Percentiles rank a stretch among this genome's conserved stretches.
phyloP scores from a whole-genome alignment of 1,284 basidiomycete species.

The Tetrapyrgos nigripes region DNA sequence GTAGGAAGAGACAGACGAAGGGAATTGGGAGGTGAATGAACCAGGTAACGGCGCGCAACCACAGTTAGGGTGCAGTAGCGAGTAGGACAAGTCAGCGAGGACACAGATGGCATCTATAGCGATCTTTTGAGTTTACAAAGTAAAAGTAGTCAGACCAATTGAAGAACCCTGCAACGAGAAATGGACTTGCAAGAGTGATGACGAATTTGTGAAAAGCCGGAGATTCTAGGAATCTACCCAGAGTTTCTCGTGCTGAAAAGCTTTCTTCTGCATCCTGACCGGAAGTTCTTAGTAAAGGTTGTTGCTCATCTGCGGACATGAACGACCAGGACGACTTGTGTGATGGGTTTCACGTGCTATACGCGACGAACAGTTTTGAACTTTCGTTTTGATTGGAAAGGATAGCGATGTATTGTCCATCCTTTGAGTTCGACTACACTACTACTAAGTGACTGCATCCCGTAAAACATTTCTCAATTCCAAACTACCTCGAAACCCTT shows the following conservation, averaged over 20 bases:
- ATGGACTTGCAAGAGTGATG: conserved; percentile 62
- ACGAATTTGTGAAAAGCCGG: conserved; percentile 59
- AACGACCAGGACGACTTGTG: too few relatives aligned
- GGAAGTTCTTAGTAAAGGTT: not conserved
- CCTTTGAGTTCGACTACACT: too few relatives aligned
- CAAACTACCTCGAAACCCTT: conserved; percentile 38
- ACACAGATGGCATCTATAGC: conserved; percentile 69
- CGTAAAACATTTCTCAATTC: too few relatives aligned
- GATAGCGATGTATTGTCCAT: too few relatives aligned
- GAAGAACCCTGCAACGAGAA: not conserved
- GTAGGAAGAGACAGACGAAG: conserved; percentile 33
- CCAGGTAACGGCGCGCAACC: not conserved
- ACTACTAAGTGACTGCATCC: too few relatives aligned
- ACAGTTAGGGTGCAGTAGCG: conserved; percentile 63
- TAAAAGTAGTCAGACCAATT: not conserved
- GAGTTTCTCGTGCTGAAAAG: conserved; percentile 32
- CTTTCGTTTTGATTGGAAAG: too few relatives aligned
- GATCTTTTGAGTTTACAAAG: conserved; percentile 49
- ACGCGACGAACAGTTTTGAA: too few relatives aligned
- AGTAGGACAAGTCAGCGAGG: conserved; percentile 71
- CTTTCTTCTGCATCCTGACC: not conserved
- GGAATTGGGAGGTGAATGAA: not conserved
- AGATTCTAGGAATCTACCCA: conserved; percentile 60
- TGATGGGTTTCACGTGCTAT: too few relatives aligned
- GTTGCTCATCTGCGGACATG: not conserved